Base-by-base conservation (phyloP, 192 early-diverging fungal genomes). In the Rhizoclosmatium globosum region DNA sequence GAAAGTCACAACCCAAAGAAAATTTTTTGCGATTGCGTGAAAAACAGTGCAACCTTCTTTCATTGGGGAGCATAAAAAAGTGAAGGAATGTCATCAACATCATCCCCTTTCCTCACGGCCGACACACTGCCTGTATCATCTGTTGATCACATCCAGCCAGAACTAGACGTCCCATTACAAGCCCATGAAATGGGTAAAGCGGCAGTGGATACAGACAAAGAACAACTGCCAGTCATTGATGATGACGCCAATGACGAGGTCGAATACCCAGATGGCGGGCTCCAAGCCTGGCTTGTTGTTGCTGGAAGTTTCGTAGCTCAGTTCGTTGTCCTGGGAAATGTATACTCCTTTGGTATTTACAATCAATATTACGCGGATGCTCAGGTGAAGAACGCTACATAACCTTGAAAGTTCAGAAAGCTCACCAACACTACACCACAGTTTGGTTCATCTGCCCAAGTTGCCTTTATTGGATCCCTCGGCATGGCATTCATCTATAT, bases 211-310 rank as follows among this genome's bases (percentile, higher is more conserved):
- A 31, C 31, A 31, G 31, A 31, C 31, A 31, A 31, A 0, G 31
- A 31, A 31, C 31, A 31, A 31, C 31, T 31, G 31, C 31, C 31
- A 31, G 31, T 31, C 31, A 31, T 31, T 31, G 50, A 53, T 17
- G 50, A 53, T 13, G 39, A 42, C 19, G 44, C 67, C 9, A 62
- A 6, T 9, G 69, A 71, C 13, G 69, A 71, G 44, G 21, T 56
- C 23, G 50, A 56, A 23, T 71, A 71, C 44, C 85, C 83, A 2
- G 86, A 87, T 65, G 86, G 86, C 39, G 86, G 86, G 15, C 53
- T 78, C 21, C 71, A 82, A 2, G 86, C 86, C n/a, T 87, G 86
- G 86, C 23, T 86, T 17, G 83, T 81, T 3, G 85, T 87, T 21
- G 31, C 81, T 3, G 82, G 77, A 2, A 82, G 79, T 41, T 87